These are phyloP conservation scores for Oleoguttula mirabilis DNA, from an alignment of 495 filamentous ascomycete species.

Conservation along the genomic window DNA sequence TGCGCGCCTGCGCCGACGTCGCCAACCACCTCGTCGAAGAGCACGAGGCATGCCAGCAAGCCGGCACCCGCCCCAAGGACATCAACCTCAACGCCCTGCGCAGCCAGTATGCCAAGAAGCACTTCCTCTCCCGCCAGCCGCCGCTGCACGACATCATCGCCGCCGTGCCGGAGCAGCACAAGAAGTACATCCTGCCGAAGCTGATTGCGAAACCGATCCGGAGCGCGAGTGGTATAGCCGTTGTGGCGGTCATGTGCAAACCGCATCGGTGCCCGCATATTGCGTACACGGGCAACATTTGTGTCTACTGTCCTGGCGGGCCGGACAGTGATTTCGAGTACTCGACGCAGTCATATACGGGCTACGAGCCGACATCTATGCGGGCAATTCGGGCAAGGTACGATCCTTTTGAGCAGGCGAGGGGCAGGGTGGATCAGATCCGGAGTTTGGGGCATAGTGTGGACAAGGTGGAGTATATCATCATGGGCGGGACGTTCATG, in stretches of 20 bases:
- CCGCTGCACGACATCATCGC: conserved; percentile 94
- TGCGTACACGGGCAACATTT: conserved; percentile 95
- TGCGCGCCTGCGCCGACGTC: conserved; percentile 90
- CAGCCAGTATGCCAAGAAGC: conserved; percentile 81
- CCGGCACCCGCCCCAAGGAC: conserved; percentile 60
- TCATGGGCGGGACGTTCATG: conserved; percentile 99
- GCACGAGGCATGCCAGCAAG: conserved; percentile 64
- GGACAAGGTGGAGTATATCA: conserved; percentile 98
- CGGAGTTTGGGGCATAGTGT: conserved; percentile 90
- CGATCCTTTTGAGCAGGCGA: conserved; percentile 94
- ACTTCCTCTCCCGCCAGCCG: conserved; percentile 70
- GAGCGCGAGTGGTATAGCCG: conserved; percentile 71
- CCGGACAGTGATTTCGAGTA: conserved; percentile 98
- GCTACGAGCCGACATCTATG: conserved; percentile 97
- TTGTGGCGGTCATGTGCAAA: conserved; percentile 99
- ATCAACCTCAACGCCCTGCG: conserved; percentile 87
- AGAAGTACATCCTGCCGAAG: conserved; percentile 95
- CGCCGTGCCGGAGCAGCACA: conserved; percentile 94
- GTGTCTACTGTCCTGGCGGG: conserved; percentile 95
- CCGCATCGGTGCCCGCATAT: conserved; percentile 96
- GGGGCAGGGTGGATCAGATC: conserved; percentile 91
- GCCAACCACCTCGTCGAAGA: conserved; percentile 87
- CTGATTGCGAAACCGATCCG: conserved; percentile 93
- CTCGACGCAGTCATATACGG: conserved; percentile 95
- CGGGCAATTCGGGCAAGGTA: conserved; percentile 93